Evolutionary conservation across 768 basidiomycete genomes (phyloP), one percentile per base, ranked within the genome.

Genomic region (Lactarius deliciosus): DNA sequence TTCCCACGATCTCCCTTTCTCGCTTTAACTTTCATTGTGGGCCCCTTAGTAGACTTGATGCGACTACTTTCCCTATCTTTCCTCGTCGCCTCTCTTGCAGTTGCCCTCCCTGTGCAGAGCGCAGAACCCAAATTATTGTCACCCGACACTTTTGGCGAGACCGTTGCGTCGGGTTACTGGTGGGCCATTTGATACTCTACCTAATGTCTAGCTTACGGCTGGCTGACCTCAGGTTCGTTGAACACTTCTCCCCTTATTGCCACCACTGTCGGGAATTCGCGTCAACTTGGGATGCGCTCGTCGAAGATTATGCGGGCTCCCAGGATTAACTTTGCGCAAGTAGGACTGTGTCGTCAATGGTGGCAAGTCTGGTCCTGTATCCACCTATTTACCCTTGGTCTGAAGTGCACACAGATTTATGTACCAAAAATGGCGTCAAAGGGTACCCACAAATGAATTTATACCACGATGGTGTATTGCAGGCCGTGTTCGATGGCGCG

Each of bases 241-340:
- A 96, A 72, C 89, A 91, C 75, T 97, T 86, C 74, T 94, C 92
- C 1, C 95, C 95, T 0, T 89, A 87, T 73, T 97, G 95, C 72
- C 74, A 76, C 5, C 94, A 96, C 73, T 97, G 94, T 76, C 81
- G 82, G 38, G 74, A 78, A 0, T 96, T 97, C 71, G 87, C 86
- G 11, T 89, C 94, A 0, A 93, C 88, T 32, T 97, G 95, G 94
- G 80, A 86, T 53, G 77, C 86, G 57, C 79, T 96, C 8, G 86
- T 85, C 7, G 76, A 78, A 18, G 80, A 86, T 38, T 80, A 80
- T 34, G 78, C 81, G 76, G 79, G 72, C 66, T 82, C 81, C 65
- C 74, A n/a, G 69, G 43, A 76, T 96, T 9, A 82, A 83, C 55
- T 80, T 96, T 61, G 94, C 89, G 0, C 92, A 94, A 72, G 88